Conservation (phyloP, 176 grass and related monocot genomes). For the Triticum dicoccoides region DNA sequence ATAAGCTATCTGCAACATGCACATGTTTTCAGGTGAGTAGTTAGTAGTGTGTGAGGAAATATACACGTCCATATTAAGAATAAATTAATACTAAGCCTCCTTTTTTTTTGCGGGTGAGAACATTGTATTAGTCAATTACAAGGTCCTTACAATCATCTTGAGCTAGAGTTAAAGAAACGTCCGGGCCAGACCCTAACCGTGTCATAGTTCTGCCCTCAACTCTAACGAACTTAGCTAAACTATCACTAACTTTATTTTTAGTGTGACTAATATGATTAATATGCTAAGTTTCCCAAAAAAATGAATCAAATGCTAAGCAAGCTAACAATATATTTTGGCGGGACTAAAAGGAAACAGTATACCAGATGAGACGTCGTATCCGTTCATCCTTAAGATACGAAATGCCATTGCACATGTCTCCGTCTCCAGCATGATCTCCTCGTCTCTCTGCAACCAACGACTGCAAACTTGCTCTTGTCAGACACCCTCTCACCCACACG, state of each 20-base stretch:
- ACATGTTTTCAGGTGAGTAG: neutral
- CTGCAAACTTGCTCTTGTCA: slow-evolving; percentile 17
- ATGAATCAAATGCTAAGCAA: too few relatives aligned
- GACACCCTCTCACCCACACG: neutral
- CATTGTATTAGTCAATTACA: too few relatives aligned
- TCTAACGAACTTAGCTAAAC: too few relatives aligned
- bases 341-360: neutral
- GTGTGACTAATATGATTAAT: too few relatives aligned
- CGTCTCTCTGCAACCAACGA: slow-evolving; percentile 49
- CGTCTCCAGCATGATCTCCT: slow-evolving; percentile 49
- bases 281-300: neutral
- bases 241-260: too few relatives aligned
- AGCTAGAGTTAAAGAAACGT: too few relatives aligned
- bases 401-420: slow-evolving; percentile 59
- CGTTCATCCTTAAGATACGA: slow-evolving; percentile 60
- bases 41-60: neutral
- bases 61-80: neutral
- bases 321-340: too few relatives aligned
- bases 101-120: too few relatives aligned
- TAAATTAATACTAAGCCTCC: neutral
- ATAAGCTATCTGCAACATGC: slow-evolving; percentile 29
- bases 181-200: too few relatives aligned
- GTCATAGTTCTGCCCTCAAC: too few relatives aligned
- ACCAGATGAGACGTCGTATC: slow-evolving; percentile 73
- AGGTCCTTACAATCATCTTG: too few relatives aligned